Base-by-base conservation (phyloP, 768 basidiomycete species). In the Pisolithus orientalis region DNA sequence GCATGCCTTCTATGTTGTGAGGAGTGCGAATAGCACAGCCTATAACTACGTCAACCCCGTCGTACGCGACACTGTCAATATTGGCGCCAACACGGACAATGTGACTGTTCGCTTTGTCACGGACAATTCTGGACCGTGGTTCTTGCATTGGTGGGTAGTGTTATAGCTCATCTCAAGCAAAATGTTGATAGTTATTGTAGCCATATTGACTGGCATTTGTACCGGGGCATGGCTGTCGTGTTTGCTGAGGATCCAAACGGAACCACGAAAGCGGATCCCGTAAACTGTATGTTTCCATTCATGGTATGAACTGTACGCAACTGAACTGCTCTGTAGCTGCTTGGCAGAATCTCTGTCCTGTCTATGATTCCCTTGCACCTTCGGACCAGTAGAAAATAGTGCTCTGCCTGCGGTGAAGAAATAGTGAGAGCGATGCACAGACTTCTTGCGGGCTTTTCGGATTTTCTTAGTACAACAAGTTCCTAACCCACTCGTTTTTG, bases 81-180 rank as follows among this genome's bases (percentile, higher is more conserved):
- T 53, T 9, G 73, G 59, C 28, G 38, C 11, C 9, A 52, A 53
- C 17, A 63, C 61, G 1, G 77, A 77, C 51, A 72, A 72, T 21
- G 75, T 78, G 24, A 79, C 79, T 0, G 70, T 90, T 40, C 78
- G 85, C 5, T 87, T 85, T 69, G 65, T 65, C 28, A 84, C 85
- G 0, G 79, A 89, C 59, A 87, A 87, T 64, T 66, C 84, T 2
- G 87, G 85, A 4, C 79, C 80, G 7, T 84, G 80, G 77, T 69
- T 79, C 53, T 61, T 78, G 51, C 77, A 76, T 44, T 77, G 70
- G 61, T 63, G 46, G 17, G 55, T 42, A 42, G 7, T 16, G 10
- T 16, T 11, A 16, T 17, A 16, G 4, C 28, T 45, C 44, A 6
- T 16, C 21, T 8, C 16, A 27, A 28, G 8, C 29, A 31, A 28